These are phyloP conservation scores for Penicillium sp. DNA, from an alignment of 2,329 filamentous ascomycete species.

Conservation along the genomic window DNA sequence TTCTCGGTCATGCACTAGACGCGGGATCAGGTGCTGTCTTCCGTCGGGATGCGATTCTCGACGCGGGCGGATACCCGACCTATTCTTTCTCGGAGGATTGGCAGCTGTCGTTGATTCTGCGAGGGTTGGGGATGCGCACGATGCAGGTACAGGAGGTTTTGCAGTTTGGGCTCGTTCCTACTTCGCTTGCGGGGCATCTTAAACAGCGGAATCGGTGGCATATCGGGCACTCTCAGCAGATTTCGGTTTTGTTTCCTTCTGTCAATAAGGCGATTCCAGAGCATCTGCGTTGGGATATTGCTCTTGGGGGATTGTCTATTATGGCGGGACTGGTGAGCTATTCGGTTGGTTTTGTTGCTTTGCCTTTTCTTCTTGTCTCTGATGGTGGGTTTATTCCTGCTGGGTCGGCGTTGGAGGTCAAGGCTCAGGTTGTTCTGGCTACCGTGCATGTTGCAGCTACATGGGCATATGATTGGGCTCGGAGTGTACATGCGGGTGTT, in stretches of 20 bases:
- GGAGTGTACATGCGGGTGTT: slow-evolving; percentile 20
- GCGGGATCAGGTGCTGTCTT: slow-evolving; percentile 36
- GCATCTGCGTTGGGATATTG: slow-evolving; percentile 20
- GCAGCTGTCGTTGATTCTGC: slow-evolving; percentile 32
- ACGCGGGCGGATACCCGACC: slow-evolving; percentile 33
- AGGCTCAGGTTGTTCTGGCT: slow-evolving; percentile 14
- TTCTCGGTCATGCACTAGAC: slow-evolving; percentile 27
- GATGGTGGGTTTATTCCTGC: slow-evolving; percentile 14
- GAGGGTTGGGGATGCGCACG: slow-evolving; percentile 27
- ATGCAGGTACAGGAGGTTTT: slow-evolving; percentile 31
- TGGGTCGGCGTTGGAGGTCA: slow-evolving; percentile 2
- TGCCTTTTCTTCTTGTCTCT: slow-evolving; percentile 19
- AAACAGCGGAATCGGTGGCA: slow-evolving; percentile 38
- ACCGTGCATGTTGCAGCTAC: slow-evolving; percentile 9
- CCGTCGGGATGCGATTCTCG: slow-evolving; percentile 28
- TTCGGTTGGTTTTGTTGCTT: slow-evolving; percentile 14
- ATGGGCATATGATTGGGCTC: slow-evolving; percentile 22
- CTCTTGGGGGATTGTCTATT: slow-evolving; percentile 20
- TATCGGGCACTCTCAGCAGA: slow-evolving; percentile 31
- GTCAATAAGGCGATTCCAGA: slow-evolving; percentile 5
- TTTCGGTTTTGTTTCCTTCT: slow-evolving; percentile 13
- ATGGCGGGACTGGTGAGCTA: slow-evolving; percentile 15
- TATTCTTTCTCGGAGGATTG: slow-evolving; percentile 36
- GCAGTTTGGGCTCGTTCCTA: slow-evolving; percentile 34
- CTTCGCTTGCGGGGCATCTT: slow-evolving; percentile 34